Evolutionary conservation across 495 filamentous ascomycete species (phyloP), one percentile per base, ranked within the genome.

Genomic region (Lasiosphaeria hispida): DNA sequence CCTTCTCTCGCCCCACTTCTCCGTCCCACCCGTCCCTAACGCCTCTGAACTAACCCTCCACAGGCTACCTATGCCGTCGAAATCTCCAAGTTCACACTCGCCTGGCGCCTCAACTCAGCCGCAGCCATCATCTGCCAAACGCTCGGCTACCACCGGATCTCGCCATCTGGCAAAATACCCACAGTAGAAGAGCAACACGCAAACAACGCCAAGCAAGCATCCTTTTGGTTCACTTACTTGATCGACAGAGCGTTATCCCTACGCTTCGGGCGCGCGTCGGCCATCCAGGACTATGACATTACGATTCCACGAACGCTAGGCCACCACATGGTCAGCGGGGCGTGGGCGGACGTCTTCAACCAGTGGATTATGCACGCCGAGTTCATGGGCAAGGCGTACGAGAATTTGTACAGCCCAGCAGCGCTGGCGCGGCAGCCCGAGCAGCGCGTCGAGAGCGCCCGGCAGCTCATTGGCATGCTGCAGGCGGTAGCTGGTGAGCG

Each of bases 151-250:
- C 85, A 90, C 62, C 83, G 23, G 5, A 30, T 30, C 23, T 5
- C 23, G 84, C 17, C 64, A 75, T 1, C 75, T 76, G 7, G 75
- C 75, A 1, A 78, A 83, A 74, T 75, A 15, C 34, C 18, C 23
- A 35, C 34, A 19, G 10, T n/a, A 15, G 17, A 18, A 44, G 44
- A 17, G 11, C 23, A 42, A n/a, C 37, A 77, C 43, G 78, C 74
- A 30, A 72, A 69, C 23, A 68, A 76, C 7, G 56, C 74, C 34
- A 76, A 76, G 48, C 67, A 69, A 0, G 55, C 75, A 2, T 58
- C 86, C 9, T 90, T 90, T 63, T 90, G 86, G 86, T 77, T 82
- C 14, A 68, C 79, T 3, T 88, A 88, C 60, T 77, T 80, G 30
- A 66, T 85, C 7, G 78, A 87, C 58, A 85, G 82, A 58, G 76